These are phyloP conservation scores for Termitomyces sp. DNA, from an alignment of 768 basidiomycete species.

Conservation along the genomic window DNA sequence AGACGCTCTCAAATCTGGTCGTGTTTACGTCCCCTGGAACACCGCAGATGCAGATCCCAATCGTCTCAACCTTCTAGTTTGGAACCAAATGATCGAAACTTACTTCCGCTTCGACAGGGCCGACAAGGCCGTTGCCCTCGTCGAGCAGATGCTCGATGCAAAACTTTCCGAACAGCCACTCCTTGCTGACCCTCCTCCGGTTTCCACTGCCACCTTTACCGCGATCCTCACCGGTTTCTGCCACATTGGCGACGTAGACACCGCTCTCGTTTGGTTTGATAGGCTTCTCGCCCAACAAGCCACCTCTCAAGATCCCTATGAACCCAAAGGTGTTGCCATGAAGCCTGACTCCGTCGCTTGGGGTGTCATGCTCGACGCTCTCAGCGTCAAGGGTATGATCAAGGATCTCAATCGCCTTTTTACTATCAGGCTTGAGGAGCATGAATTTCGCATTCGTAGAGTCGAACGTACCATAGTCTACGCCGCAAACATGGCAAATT, in stretches of 20 bases:
- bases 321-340: constrained; percentile 35
- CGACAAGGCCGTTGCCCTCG: constrained; percentile 55
- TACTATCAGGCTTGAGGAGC: constrained; percentile 26
- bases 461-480: constrained; percentile 39
- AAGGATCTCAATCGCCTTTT: constrained; percentile 54
- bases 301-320: constrained; percentile 29
- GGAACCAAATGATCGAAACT: constrained; percentile 73
- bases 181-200: constrained; percentile 42
- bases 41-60: background rate
- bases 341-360: constrained; percentile 54
- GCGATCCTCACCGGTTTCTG: constrained; percentile 64
- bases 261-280: constrained; percentile 69
- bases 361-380: constrained; percentile 51
- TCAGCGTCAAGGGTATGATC: constrained; percentile 42
- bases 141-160: constrained; percentile 67
- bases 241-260: constrained; percentile 49
- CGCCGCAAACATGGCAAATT: constrained; percentile 25
- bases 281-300: constrained; percentile 41
- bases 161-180: constrained; percentile 27
- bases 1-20: constrained; percentile 30
- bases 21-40: constrained; percentile 26
- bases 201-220: constrained; percentile 58
- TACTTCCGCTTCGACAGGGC: constrained; percentile 63
- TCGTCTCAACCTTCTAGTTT: constrained; percentile 43
- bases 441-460: constrained; percentile 27